phyloP scores from a whole-genome alignment of 148 eudicot genomes.

The Vaccinium darrowii region DNA sequence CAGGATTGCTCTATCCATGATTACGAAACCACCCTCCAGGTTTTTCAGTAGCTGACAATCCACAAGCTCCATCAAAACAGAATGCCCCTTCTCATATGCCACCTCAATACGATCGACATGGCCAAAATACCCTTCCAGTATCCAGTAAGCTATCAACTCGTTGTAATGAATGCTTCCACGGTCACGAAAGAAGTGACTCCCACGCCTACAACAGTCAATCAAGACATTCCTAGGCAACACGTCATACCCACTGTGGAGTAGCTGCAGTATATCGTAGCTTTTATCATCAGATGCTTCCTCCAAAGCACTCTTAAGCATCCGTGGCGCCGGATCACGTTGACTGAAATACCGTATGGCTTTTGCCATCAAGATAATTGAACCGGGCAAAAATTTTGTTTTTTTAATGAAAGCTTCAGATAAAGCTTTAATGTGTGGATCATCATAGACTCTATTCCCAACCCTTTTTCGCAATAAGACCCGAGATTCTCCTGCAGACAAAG shows the following conservation, averaged over 20 bases:
- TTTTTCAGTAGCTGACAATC: slow-evolving; percentile 21
- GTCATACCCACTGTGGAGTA: neutral
- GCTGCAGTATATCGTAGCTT: neutral
- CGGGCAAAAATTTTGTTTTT: neutral
- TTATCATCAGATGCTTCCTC: neutral
- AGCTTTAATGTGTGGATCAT: neutral
- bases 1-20: neutral
- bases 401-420: neutral
- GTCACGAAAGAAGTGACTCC: slow-evolving; percentile 1
- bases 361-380: neutral
- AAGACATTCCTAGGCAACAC: neutral
- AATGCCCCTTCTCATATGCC: slow-evolving; percentile 26
- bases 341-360: slow-evolving; percentile 9
- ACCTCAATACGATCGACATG: slow-evolving; percentile 10
- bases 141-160: slow-evolving; percentile 34
- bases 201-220: slow-evolving; percentile 10
- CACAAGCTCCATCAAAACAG: slow-evolving; percentile 20
- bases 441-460: neutral
- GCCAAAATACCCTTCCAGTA: slow-evolving; percentile 30
- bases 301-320: neutral
- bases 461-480: neutral
- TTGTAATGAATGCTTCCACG: slow-evolving; percentile 15
- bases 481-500: slow-evolving; percentile 2
- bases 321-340: neutral
- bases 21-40: slow-evolving; percentile 14